phyloP scores from a whole-genome alignment of 2,329 filamentous ascomycete species.

The Penicillium sp. region DNA sequence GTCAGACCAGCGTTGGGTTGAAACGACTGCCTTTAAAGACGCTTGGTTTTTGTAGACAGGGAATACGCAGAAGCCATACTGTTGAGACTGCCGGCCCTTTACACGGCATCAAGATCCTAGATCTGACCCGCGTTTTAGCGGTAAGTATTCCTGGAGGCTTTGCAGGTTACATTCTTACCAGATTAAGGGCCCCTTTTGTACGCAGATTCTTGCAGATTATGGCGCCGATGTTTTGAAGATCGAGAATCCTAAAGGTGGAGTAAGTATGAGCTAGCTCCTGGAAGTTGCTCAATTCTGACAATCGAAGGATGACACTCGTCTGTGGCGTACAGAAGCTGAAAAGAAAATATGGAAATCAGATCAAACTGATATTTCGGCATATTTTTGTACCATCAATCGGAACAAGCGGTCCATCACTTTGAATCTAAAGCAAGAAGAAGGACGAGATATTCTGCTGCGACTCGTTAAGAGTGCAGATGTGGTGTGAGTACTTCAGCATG shows the following conservation, averaged over 20 bases:
- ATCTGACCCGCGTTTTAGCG: slow-evolving; percentile 31
- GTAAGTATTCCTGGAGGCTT: slow-evolving; percentile 11
- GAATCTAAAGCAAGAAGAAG: slow-evolving; percentile 31
- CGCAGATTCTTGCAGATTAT: slow-evolving; percentile 49
- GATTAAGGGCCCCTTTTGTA: slow-evolving; percentile 37
- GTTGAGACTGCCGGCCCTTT: slow-evolving; percentile 6
- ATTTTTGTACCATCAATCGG: slow-evolving; percentile 47
- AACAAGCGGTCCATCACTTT: slow-evolving; percentile 46
- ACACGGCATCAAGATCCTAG: slow-evolving; percentile 28
- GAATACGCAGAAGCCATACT: background rate
- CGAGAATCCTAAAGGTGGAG: slow-evolving; percentile 38
- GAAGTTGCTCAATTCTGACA: background rate
- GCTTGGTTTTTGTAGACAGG: background rate
- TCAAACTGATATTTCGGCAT: slow-evolving; percentile 39
- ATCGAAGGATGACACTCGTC: slow-evolving; percentile 31
- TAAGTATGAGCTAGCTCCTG: slow-evolving; percentile 22
- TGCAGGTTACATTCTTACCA: background rate
- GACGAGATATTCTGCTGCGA: slow-evolving; percentile 33
- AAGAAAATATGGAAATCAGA: slow-evolving; percentile 25
- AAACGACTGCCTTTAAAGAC: background rate
- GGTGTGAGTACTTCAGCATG: slow-evolving; percentile 24
- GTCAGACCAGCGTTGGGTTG: background rate
- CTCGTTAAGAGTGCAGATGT: slow-evolving; percentile 42
- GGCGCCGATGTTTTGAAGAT: slow-evolving; percentile 44
- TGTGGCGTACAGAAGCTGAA: slow-evolving; percentile 33